A percentile compares a stretch with the other conserved stretches of the same genome.
phyloP scores from a whole-genome alignment of 306 rosid genomes.

The Corylus heterophylla region DNA sequence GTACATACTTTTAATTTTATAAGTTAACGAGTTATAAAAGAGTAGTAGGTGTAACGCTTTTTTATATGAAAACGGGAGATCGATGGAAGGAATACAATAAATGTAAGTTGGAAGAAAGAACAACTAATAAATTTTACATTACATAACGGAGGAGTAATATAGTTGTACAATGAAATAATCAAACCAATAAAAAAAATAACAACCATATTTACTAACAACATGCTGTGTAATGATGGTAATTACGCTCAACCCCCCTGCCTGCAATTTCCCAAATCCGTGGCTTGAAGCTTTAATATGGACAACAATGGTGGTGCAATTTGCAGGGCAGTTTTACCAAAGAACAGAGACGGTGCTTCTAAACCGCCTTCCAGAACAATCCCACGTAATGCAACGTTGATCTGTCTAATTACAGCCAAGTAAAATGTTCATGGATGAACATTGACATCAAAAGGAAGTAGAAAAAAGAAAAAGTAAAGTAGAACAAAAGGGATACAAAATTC shows the following conservation, averaged over 20 bases:
- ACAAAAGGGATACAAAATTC: not conserved
- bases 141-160: not conserved
- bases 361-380: not conserved
- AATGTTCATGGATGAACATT: slow-evolving; percentile 1
- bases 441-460: not conserved
- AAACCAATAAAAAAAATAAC: not conserved
- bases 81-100: too few species aligned
- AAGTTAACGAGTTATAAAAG: too few species aligned
- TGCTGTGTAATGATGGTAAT: not conserved
- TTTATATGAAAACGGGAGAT: too few species aligned
- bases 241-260: not conserved
- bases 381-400: slow-evolving; percentile 9
- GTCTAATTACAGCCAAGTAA: slow-evolving; percentile 7
- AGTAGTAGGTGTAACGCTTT: too few species aligned
- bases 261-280: not conserved
- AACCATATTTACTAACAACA: not conserved
- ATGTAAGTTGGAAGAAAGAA: not conserved
- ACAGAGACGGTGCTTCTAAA: not conserved
- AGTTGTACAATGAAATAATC: not conserved
- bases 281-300: not conserved
- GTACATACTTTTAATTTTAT: too few species aligned
- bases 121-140: not conserved
- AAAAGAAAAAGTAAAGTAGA: not conserved
- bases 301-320: too few species aligned
- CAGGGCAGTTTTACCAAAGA: not conserved